Percentiles rank a stretch among this genome's conserved stretches.
phyloP scores from a whole-genome alignment of 2,329 filamentous ascomycete genomes.

The Penicillium sp. region DNA sequence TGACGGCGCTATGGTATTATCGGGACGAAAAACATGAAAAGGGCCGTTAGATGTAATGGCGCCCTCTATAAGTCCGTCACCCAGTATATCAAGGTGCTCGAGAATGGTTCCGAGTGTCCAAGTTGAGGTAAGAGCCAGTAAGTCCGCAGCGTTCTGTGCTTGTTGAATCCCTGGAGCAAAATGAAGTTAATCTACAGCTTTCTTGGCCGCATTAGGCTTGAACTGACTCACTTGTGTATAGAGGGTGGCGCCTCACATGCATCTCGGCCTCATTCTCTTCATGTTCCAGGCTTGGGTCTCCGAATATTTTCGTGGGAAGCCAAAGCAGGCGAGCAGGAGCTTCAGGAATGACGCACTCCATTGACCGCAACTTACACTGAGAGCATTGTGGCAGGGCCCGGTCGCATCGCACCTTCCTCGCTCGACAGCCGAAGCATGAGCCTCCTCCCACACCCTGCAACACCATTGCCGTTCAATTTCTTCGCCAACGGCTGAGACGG shows the following conservation, averaged over 20 bases:
- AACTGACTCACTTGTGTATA: background rate
- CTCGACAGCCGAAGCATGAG: constrained; percentile 13
- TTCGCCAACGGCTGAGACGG: background rate
- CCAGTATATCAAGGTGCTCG: constrained; percentile 4
- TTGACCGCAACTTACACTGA: background rate
- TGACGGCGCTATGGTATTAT: background rate
- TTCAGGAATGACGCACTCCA: constrained; percentile 4
- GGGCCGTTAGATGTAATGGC: background rate
- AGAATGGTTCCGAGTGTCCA: constrained; percentile 3
- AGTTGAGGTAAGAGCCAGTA: background rate
- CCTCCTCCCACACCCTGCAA: background rate
- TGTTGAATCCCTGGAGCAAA: background rate
- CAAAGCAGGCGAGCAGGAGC: constrained; percentile 13
- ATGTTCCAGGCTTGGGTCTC: background rate
- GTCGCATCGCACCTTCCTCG: constrained; percentile 19
- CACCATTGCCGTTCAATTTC: background rate
- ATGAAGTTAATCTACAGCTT: background rate
- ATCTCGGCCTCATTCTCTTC: constrained; percentile 1
- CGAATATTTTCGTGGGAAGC: constrained; percentile 1
- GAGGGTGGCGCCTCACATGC: constrained; percentile 7
- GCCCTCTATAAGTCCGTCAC: background rate
- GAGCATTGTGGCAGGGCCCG: constrained; percentile 8
- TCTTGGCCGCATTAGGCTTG: background rate
- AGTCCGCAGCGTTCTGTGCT: background rate
- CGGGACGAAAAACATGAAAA: constrained; percentile 5